Conservation (phyloP, 257 asterid genomes). For the Lycium barbarum region DNA sequence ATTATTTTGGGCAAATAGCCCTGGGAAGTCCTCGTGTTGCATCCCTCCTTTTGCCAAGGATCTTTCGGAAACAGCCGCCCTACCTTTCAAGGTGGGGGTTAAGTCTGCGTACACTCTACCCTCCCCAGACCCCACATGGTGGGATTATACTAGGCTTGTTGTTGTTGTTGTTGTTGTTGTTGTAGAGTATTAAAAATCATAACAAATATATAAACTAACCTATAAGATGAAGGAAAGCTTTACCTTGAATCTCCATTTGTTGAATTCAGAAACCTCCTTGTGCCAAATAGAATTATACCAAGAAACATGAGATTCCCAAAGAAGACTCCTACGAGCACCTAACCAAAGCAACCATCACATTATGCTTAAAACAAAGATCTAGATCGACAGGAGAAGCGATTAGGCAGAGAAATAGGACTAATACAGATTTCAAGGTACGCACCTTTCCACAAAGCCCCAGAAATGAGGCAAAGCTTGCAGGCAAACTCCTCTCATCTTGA, state of each 20-base stretch:
- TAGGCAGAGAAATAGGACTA: background rate
- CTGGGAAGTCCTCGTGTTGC: too few species aligned
- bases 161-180: too few species aligned
- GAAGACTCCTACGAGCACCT: constrained; percentile 62
- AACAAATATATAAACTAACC: background rate
- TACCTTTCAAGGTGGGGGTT: too few species aligned
- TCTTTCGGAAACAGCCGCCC: too few species aligned
- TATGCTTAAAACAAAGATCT: constrained; percentile 7
- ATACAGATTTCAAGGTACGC: constrained; percentile 26
- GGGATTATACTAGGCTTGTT: too few species aligned
- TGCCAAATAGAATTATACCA: constrained; percentile 48
- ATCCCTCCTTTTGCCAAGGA: too few species aligned
- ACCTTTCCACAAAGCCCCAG: constrained; percentile 60
- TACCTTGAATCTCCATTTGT: constrained; percentile 53
- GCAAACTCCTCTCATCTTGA: constrained; percentile 46
- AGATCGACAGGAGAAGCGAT: background rate
- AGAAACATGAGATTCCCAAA: constrained; percentile 62
- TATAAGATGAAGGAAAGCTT: constrained; percentile 32
- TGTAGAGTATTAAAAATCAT: background rate
- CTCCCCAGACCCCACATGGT: too few species aligned
- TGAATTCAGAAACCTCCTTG: constrained; percentile 52
- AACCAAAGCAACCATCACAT: constrained; percentile 27
- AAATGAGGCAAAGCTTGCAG: constrained; percentile 46
- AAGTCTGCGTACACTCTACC: too few species aligned
- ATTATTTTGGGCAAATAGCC: background rate